Base-by-base conservation (phyloP, 345 rosid species). In the Boechera divaricarpa region DNA sequence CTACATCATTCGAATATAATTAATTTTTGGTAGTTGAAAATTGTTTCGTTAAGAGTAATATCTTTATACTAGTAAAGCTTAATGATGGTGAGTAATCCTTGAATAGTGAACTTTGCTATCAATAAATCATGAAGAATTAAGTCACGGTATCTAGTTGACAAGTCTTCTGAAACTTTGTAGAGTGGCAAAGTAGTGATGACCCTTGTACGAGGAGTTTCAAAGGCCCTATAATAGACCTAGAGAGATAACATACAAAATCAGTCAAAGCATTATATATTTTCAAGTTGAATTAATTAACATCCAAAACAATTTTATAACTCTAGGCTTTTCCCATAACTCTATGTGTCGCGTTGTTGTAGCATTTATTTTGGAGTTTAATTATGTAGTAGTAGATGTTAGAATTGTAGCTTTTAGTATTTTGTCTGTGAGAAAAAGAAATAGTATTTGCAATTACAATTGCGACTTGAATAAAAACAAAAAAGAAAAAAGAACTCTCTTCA, bases 191-290 rank as follows among this genome's bases (percentile, higher is more conserved):
- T 21, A 12, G 21, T 21, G 29, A 52, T 45, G 33, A 44, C 31
- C 39, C 31, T n/a, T 52, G 77, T 63, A 39, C 63, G 70, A 63
- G 63, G 77, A 18, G 54, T 63, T 57, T 21, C 65, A 24, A 21
- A 24, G 31, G 65, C 10, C 10, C 28, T 64, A 32, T 13, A 2
- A 49, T 63, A 35, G 66, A 70, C 75, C 24, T 33, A 33, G 24
- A 60, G 38, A 60, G 38, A 48, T 15, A 7, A 48, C 68, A 72
- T 68, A 48, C 36, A n/a, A 70, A 56, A 35, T 15, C 16, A 73
- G 52, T 73, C 54, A 52, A 69, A 47, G 7, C 54, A 63, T 11
- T 31, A 41, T 51, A 28, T 41, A 7, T 32, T 53, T 29, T 7
- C 21, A 33, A 55, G 44, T 13, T 15, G 26, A 72, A 39, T 41